These are phyloP conservation scores for Trichoderma arundinaceum DNA, from an alignment of 2,329 filamentous ascomycete species.

Conservation along the genomic window DNA sequence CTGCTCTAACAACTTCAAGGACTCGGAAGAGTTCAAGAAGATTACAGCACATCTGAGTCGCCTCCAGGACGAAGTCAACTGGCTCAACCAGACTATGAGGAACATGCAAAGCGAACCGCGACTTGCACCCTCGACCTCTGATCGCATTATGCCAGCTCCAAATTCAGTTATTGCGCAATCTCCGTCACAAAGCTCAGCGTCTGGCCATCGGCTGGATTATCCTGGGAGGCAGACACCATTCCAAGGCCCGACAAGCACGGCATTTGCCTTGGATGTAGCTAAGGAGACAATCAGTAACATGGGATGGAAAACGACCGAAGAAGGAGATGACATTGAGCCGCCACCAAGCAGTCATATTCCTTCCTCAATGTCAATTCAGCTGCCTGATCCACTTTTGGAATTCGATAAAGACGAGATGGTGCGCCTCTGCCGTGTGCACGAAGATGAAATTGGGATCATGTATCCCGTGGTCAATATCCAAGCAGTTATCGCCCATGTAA, in stretches of 20 bases:
- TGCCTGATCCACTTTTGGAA: slow-evolving; percentile 77
- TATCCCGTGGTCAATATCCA: slow-evolving; percentile 84
- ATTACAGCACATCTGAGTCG: slow-evolving; percentile 76
- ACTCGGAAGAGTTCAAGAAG: slow-evolving; percentile 86
- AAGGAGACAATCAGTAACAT: slow-evolving; percentile 87
- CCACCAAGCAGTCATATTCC: slow-evolving; percentile 35
- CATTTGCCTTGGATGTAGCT: slow-evolving; percentile 85
- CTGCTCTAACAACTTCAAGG: slow-evolving; percentile 81
- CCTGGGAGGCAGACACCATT: slow-evolving; percentile 69
- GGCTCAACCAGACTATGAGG: slow-evolving; percentile 74
- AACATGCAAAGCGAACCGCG: slow-evolving; percentile 64
- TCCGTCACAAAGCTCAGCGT: slow-evolving; percentile 50
- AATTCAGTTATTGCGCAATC: slow-evolving; percentile 48
- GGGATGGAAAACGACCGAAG: slow-evolving; percentile 74
- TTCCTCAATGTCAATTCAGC: slow-evolving; percentile 45
- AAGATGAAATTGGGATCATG: slow-evolving; percentile 92
- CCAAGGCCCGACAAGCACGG: slow-evolving; percentile 82
- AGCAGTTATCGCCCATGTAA: slow-evolving; percentile 71
- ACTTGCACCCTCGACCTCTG: slow-evolving; percentile 42
- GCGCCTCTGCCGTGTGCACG: slow-evolving; percentile 77
- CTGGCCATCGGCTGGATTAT: slow-evolving; percentile 50
- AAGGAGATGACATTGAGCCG: slow-evolving; percentile 63
- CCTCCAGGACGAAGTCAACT: slow-evolving; percentile 84
- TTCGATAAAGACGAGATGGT: slow-evolving; percentile 80
- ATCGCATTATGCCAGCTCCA: slow-evolving; percentile 44